These are phyloP conservation scores for Gossypium turneri DNA, from an alignment of 345 rosid species.

Conservation along the genomic window DNA sequence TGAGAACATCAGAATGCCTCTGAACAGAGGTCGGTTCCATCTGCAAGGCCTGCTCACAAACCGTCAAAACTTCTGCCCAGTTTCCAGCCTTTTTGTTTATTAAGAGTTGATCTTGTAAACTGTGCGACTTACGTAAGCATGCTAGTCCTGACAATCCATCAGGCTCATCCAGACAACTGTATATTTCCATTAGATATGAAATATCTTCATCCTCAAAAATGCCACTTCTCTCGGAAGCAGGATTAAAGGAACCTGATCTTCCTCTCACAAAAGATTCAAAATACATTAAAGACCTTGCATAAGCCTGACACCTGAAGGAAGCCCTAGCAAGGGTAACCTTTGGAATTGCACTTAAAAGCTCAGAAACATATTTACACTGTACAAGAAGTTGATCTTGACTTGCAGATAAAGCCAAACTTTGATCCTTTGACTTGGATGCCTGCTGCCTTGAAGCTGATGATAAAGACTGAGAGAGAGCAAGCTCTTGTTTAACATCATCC, in stretches of 20 bases:
- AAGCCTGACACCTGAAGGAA: conserved; percentile 87
- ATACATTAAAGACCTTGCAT: conserved; percentile 95
- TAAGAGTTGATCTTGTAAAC: conserved; percentile 84
- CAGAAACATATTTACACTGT: conserved; percentile 84
- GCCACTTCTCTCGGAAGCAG: conserved; percentile 84
- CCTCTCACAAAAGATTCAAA: conserved; percentile 85
- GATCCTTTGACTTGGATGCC: conserved; percentile 56
- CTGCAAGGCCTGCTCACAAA: conserved; percentile 95
- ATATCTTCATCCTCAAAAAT: conserved; percentile 85
- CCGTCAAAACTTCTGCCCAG: conserved; percentile 93
- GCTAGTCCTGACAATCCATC: conserved; percentile 94
- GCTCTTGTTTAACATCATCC: conserved; percentile 79
- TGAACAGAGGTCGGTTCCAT: conserved; percentile 87
- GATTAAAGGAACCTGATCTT: conserved; percentile 89
- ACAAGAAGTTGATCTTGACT: conserved; percentile 70
- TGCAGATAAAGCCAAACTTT: conserved; percentile 35
- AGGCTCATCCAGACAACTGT: conserved; percentile 89
- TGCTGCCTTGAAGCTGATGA: conserved; percentile 57
- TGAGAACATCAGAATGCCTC: conserved; percentile 91
- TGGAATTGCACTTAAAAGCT: conserved; percentile 78
- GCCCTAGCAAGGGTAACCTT: conserved; percentile 90
- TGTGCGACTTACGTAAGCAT: conserved; percentile 68
- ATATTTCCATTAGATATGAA: conserved; percentile 89
- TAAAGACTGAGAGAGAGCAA: conserved; percentile 69
- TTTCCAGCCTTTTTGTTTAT: conserved; percentile 87